A percentile compares a stretch with the other conserved stretches of the same genome.
Evolutionary conservation across 495 filamentous ascomycete species (phyloP).

Genomic region (Aspergillus sclerotioniger): DNA sequence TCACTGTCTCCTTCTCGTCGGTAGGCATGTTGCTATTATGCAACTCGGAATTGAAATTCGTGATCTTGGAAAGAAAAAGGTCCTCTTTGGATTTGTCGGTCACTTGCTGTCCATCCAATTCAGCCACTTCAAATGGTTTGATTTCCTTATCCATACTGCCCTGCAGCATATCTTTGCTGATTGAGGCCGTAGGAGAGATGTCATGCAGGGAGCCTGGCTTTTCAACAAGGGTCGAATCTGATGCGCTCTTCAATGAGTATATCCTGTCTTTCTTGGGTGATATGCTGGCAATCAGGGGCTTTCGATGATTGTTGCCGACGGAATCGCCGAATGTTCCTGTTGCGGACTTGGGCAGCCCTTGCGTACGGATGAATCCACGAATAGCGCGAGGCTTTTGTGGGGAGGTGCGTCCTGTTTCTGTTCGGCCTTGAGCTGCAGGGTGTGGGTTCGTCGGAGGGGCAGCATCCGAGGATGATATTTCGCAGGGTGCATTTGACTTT

Average conservation of each 20-base stretch:
- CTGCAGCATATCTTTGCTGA: not conserved
- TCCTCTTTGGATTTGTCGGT: constrained; percentile 14
- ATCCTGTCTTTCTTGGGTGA: not conserved
- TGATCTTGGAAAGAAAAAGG: constrained; percentile 24
- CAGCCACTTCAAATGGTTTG: constrained; percentile 34
- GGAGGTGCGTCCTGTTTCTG: constrained; percentile 11
- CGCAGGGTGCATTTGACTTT: constrained; percentile 27
- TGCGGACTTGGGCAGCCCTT: constrained; percentile 32
- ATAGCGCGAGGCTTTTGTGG: constrained; percentile 27
- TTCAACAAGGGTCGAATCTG: constrained; percentile 3
- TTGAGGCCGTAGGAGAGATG: not conserved
- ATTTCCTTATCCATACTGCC: not conserved
- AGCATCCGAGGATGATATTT: constrained; percentile 22
- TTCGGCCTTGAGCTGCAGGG: constrained; percentile 8
- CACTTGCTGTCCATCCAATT: constrained; percentile 44
- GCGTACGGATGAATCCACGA: constrained; percentile 45
- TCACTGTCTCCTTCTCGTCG: constrained; percentile 14
- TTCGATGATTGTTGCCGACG: constrained; percentile 20
- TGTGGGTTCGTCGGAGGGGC: constrained; percentile 13
- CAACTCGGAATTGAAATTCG: constrained; percentile 21
- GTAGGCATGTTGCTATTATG: constrained; percentile 13
- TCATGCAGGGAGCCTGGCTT: not conserved
- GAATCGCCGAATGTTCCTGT: constrained; percentile 29
- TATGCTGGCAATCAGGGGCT: constrained; percentile 13
- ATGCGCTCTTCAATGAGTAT: constrained; percentile 4